Evolutionary conservation across 306 rosid species (phyloP), one percentile per base, ranked within the genome.

Genomic region (Castanea mollissima): DNA sequence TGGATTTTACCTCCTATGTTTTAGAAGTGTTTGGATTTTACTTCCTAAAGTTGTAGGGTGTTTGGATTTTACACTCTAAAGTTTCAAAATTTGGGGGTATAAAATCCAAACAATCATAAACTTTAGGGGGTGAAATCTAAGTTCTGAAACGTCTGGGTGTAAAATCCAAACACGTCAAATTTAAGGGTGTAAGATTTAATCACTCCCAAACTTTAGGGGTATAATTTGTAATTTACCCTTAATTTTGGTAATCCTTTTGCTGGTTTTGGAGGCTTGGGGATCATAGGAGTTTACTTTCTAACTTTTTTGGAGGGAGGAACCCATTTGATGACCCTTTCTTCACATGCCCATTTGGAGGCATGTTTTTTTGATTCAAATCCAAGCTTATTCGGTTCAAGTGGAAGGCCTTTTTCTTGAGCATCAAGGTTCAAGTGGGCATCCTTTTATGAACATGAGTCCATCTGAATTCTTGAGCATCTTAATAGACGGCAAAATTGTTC

Each of bases 321-420:
- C 94, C 97, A 13, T 92, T 95, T 81, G 90, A 90, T 38, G 98
- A 92, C 21, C 97, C 97, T 68, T 95, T 92, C 85, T 93, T 92
- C 80, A 84, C 86, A 58, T 87, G 75, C 44, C 99, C 98, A 2
- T 86, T 95, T 31, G 94, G 94, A 77, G 88, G 97, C 80, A 82
- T 91, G 89, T 58, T 89, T n/a, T n/a, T n/a, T n/a, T 3, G 85
- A 78, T 29, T 71, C 95, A 14, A 83, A 78, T 31, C 68, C 95
- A 18, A 83, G 83, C 73, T n/a, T 87, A 41, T 81, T 90, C 58
- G 88, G 91, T 74, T 74, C 88, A 12, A 65, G 68, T 49, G 88
- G 89, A 20, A 85, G 69, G 74, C 89, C 94, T 72, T 87, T 86
- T 88, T 52, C 76, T 87, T 52, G 92, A 83, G 78, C 81, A 85